Evolutionary conservation across 2,329 filamentous ascomycete genomes (phyloP).

Genomic region (Epichloe brachyelytri): DNA sequence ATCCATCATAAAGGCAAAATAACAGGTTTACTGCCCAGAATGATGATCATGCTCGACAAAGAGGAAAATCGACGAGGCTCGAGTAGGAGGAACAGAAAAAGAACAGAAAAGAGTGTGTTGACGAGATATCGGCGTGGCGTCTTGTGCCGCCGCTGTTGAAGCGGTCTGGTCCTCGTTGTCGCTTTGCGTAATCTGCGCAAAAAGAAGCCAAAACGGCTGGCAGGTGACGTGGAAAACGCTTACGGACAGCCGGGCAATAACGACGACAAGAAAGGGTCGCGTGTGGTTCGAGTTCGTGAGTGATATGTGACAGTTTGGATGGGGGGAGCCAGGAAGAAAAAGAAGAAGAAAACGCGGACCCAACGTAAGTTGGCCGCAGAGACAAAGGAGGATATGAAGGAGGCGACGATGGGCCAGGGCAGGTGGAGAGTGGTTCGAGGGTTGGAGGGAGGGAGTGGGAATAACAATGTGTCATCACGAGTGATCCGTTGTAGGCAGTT

Average conservation of each 20-base stretch:
- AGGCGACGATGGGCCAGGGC: background rate
- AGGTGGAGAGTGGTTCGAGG: background rate
- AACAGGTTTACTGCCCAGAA: background rate
- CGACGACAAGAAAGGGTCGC: background rate
- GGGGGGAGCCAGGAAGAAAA: background rate
- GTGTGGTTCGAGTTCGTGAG: background rate
- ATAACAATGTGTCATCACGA: background rate
- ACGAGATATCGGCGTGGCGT: too few relatives aligned
- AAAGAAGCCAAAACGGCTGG: too few relatives aligned
- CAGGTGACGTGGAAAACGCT: too few relatives aligned
- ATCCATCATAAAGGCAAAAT: background rate
- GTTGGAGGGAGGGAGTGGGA: background rate
- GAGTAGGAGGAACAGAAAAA: too few relatives aligned
- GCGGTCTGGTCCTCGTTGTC: too few relatives aligned
- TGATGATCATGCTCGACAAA: constrained; percentile 1
- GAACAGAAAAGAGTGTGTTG: too few relatives aligned
- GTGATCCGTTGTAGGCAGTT: too few relatives aligned
- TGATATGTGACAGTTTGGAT: background rate
- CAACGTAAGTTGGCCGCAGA: background rate
- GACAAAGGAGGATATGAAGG: background rate
- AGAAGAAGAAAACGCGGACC: background rate
- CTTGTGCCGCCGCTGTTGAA: too few relatives aligned
- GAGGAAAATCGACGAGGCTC: background rate
- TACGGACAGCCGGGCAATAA: background rate
- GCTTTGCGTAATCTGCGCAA: too few relatives aligned